Conservation (phyloP, 1,284 basidiomycete species). For the Abortiporus biennis region DNA sequence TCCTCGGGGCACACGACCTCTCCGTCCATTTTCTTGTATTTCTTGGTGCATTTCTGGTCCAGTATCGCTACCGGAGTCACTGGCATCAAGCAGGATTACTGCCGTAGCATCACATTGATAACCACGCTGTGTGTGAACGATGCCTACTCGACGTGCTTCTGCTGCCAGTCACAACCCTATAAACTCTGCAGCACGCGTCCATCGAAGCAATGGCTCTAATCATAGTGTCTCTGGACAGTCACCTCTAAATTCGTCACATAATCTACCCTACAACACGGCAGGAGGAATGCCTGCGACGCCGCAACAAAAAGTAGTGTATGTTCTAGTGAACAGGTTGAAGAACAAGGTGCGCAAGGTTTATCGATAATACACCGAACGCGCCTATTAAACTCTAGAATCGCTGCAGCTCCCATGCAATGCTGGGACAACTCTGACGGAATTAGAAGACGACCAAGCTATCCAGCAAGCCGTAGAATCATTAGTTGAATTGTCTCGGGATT, state of each 20-base stretch:
- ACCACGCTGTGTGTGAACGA: constrained; percentile 12
- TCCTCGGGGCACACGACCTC: too few relatives aligned
- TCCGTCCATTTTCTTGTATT: too few relatives aligned
- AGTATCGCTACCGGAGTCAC: too few relatives aligned
- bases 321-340: constrained; percentile 66
- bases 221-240: constrained; percentile 33
- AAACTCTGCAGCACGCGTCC: constrained; percentile 30
- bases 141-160: constrained; percentile 43
- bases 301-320: constrained; percentile 68
- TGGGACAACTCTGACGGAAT: constrained; percentile 61
- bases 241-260: constrained; percentile 17
- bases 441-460: constrained; percentile 72
- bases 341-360: constrained; percentile 44
- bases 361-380: background rate
- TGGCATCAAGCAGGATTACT: too few relatives aligned
- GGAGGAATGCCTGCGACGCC: constrained; percentile 34
- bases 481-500: constrained; percentile 71
- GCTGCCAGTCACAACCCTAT: constrained; percentile 30
- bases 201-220: constrained; percentile 46
- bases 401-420: constrained; percentile 83
- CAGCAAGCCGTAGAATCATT: constrained; percentile 73
- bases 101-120: too few relatives aligned
- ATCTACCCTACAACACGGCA: constrained; percentile 20
- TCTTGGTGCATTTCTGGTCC: too few relatives aligned
- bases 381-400: too few relatives aligned